Evolutionary conservation across 2,329 filamentous ascomycete genomes (phyloP), one percentile per base, ranked within the genome.

Genomic region (Exophiala lecanii-corni): DNA sequence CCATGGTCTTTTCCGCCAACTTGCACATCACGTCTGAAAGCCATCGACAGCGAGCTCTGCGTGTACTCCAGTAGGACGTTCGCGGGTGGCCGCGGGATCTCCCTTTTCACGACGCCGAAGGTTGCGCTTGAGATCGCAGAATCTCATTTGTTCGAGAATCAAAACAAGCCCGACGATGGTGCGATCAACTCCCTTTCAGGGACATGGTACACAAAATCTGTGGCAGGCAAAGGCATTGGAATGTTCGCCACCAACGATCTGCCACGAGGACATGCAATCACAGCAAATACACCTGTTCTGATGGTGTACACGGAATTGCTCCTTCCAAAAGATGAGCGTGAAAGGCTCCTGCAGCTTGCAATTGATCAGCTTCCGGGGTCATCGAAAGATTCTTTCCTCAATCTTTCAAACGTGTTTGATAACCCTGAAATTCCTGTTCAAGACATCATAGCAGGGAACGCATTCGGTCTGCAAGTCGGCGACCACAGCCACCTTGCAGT

Each of bases 401-500:
- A 13, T 1, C 41, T 47, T 6, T 30, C 44, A n/a, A 36, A 26
- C 1, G 5, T 50, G 16, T 39, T 19, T 17, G 15, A 36, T 17
- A 19, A 47, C 21, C 33, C 28, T 5, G 23, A 28, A 2, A 39
- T 43, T 17, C 17, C 19, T 5, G 17, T 32, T 12, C 50, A 53
- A 39, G 50, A 45, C 20, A 47, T 50, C 21, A 41, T 43, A 32
- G 18, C 31, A 15, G 44, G 47, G 16, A 53, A 53, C 39, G 26
- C 43, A 3, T 53, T 53, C 39, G 47, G 30, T 13, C 25, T 47
- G 31, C 16, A 28, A 10, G 20, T 50, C 13, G 21, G 16, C 13
- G 31, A n/a, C 12, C n/a, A 34, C 6, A 5, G 20, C 5, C 50
- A 53, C 16, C 41, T 53, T 7, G 47, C 47, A 13, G 32, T 50